phyloP scores from a whole-genome alignment of 1,284 basidiomycete species.

The Jaminaea rosea region DNA sequence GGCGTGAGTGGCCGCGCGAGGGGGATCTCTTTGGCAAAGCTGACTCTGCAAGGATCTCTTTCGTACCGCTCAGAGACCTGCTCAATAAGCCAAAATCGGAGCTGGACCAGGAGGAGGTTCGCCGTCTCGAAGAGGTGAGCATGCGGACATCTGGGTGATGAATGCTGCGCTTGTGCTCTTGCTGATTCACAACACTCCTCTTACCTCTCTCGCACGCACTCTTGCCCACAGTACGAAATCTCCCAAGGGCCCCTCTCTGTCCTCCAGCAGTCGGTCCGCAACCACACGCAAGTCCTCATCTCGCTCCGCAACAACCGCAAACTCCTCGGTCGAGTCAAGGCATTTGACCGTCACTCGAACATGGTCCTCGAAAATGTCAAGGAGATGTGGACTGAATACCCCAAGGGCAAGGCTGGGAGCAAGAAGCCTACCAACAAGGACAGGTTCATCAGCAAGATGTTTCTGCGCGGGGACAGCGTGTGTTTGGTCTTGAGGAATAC shows the following conservation, averaged over 20 bases:
- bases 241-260: slow-evolving; percentile 78
- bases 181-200: not conserved
- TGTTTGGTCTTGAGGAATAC: slow-evolving; percentile 16
- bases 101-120: slow-evolving; percentile 89
- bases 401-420: slow-evolving; percentile 95
- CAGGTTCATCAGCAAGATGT: slow-evolving; percentile 98
- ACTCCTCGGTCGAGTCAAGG: slow-evolving; percentile 90
- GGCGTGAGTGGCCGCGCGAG: too few relatives aligned
- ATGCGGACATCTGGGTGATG: too few relatives aligned
- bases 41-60: not conserved
- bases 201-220: not conserved
- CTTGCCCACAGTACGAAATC: slow-evolving; percentile 36
- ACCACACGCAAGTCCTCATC: slow-evolving; percentile 94
- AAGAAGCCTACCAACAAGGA: slow-evolving; percentile 90
- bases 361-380: slow-evolving; percentile 59
- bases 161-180: not conserved
- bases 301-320: slow-evolving; percentile 98
- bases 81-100: slow-evolving; percentile 90
- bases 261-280: slow-evolving; percentile 91
- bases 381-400: slow-evolving; percentile 95
- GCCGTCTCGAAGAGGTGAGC: slow-evolving; percentile 63
- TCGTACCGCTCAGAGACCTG: not conserved
- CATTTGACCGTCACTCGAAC: slow-evolving; percentile 96
- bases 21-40: not conserved
- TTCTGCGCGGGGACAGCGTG: slow-evolving; percentile 50